Evolutionary conservation across 2,329 filamentous ascomycete species (phyloP), one percentile per base, ranked within the genome.

Genomic region (Beauveria caledonica): DNA sequence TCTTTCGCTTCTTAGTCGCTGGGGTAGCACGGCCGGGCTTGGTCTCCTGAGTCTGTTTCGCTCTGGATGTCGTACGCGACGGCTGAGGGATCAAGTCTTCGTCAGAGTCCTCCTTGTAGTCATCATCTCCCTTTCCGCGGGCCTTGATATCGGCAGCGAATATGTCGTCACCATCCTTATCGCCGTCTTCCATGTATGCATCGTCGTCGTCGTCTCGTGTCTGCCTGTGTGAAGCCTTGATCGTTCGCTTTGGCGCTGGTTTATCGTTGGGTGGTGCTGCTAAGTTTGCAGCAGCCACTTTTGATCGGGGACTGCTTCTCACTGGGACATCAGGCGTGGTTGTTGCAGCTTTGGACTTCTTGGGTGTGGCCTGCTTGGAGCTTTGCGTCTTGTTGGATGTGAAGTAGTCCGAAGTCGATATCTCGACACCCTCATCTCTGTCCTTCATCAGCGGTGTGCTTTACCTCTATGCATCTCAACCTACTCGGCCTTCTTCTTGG

Each of bases 121-220:
- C 87, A 68, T 94, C 89, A 45, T 86, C 86, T 67, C 85, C 88
- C 70, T 86, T 90, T 60, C 81, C 84, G 49, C 82, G 77, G 52
- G 81, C 82, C 69, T 86, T 88, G 39, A 81, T 82, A 64, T 90
- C 86, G 4, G 88, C 86, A 15, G 87, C 88, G 72, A 92, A 92
- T 21, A 96, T 92, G 66, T 96, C 92, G n/a, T 84, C 88, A 3
- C 83, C 86, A 49, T 90, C 84, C 7, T 82, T 80, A 40, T 88
- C 86, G 39, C 86, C 86, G 58, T 89, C 87, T 21, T 90, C 83
- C 65, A 88, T 74, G 61, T 82, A 84, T 5, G 78, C 80, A 66
- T 84, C 80, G 9, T 80, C 79, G 61, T 85, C 81, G 40, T 83
- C 79, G 40, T 82, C 72, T 5, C 68, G 64, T 25, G 70, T 67